A percentile compares a stretch with the other conserved stretches of the same genome.
Conservation (phyloP, 257 asterid genomes). For the Euphrasia confusa region DNA sequence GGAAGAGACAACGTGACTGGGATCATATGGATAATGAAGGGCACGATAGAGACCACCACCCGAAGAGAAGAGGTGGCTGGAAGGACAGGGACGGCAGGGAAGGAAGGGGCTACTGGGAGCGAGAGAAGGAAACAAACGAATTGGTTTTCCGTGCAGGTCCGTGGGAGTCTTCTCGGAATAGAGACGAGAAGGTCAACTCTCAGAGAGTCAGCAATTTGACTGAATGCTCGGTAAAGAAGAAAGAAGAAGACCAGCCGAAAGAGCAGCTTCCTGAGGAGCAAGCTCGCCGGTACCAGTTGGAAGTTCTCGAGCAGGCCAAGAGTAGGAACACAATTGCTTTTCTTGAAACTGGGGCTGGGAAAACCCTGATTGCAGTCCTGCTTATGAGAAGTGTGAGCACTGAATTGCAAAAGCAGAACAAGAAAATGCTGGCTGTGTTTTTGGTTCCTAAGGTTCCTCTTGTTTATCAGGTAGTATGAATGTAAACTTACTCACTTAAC, state of each 20-base stretch:
- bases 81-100: slow-evolving; percentile 61
- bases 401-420: slow-evolving; percentile 64
- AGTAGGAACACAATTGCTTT: slow-evolving; percentile 84
- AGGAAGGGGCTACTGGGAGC: slow-evolving; percentile 88
- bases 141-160: slow-evolving; percentile 70
- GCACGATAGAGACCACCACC: slow-evolving; percentile 7
- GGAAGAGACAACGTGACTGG: slow-evolving; percentile 67
- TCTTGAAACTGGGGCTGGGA: slow-evolving; percentile 99
- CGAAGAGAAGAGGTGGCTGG: slow-evolving; percentile 48
- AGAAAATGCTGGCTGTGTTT: slow-evolving; percentile 87
- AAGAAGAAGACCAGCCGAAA: slow-evolving; percentile 42
- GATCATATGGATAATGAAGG: slow-evolving; percentile 48
- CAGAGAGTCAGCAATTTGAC: slow-evolving; percentile 33
- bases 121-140: slow-evolving; percentile 76
- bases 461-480: slow-evolving; percentile 78
- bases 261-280: slow-evolving; percentile 72
- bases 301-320: slow-evolving; percentile 96
- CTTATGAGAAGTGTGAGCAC: slow-evolving; percentile 69
- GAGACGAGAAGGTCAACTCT: slow-evolving; percentile 43
- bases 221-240: slow-evolving; percentile 43
- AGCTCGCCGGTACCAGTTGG: slow-evolving; percentile 96
- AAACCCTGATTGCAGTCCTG: slow-evolving; percentile 89
- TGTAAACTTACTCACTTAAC: background rate
- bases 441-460: slow-evolving; percentile 98
- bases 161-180: slow-evolving; percentile 65